Evolutionary conservation across 2,329 filamentous ascomycete genomes (phyloP), one percentile per base, ranked within the genome.

Genomic region (Talaromyces atroroseus): DNA sequence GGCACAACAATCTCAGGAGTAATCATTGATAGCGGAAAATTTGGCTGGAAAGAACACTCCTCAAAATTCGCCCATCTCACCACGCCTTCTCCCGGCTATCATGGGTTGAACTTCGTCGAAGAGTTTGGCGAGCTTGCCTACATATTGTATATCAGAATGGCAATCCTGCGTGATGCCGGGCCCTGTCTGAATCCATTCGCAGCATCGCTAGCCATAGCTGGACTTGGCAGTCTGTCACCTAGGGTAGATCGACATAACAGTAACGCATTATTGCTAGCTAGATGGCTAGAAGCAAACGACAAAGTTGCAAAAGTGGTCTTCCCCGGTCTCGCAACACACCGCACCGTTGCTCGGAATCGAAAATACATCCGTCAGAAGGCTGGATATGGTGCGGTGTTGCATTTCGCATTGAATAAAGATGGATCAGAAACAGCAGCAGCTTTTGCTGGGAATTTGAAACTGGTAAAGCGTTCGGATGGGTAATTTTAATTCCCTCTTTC

Each of bases 61-160:
- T 80, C 80, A 64, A 84, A 88, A 23, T 95, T 94, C 79, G 89
- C 89, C 2, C 87, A 92, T 72, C 88, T 95, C 77, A 82, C 87
- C 62, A 87, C 92, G 74, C 89, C 89, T 1, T 84, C 86, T 0
- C 86, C 88, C 56, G 90, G 90, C 52, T 95, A 94, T 78, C 90
- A 95, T 75, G 90, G 90, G 34, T 81, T 95, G 61, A 90, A 89
- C 72, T 94, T 94, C 80, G 92, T 83, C 80, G 89, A 94, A 64
- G 89, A 89, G 0, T 94, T 95, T 64, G 90, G 90, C 40, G 73
- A 82, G 59, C 82, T 89, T 63, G 82, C 87, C 42, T 94, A 89
- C 73, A 87, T 87, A 67, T 85, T 92, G 66, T 84, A 88, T 49
- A 82, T 87, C 29, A 83, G 90, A 54, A 88, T 94, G 44, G 90